Evolutionary conservation across 306 rosid species (phyloP).

Genomic region (Glycine latifolia): DNA sequence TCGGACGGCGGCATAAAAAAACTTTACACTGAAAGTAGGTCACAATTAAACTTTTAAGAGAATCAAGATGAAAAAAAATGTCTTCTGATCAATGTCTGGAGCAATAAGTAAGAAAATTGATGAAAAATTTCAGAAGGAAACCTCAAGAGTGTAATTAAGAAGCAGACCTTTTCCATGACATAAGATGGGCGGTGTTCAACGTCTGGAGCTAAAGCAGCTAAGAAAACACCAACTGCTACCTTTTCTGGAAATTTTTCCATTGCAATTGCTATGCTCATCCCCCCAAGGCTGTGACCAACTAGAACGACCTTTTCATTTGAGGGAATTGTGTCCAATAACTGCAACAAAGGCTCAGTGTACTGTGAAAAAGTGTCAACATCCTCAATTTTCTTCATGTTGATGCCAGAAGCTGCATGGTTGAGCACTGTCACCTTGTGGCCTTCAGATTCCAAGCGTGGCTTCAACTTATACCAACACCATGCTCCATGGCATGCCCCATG

Average conservation of each 20-base stretch:
- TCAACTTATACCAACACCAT: slow-evolving; percentile 84
- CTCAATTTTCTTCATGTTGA: too few relatives aligned
- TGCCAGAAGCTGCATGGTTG: slow-evolving; percentile 57
- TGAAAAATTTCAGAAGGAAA: background rate
- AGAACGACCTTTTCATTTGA: slow-evolving; percentile 62
- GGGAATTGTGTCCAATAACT: slow-evolving; percentile 51
- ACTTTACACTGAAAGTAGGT: too few relatives aligned
- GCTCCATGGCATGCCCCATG: slow-evolving; percentile 85
- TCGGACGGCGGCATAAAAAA: too few relatives aligned
- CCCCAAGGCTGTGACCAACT: slow-evolving; percentile 83
- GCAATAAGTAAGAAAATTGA: background rate
- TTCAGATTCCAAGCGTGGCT: slow-evolving; percentile 59
- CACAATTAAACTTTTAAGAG: too few relatives aligned
- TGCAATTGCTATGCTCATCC: slow-evolving; percentile 67
- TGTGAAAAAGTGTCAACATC: too few relatives aligned
- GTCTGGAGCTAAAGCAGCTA: too few relatives aligned
- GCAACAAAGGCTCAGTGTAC: background rate
- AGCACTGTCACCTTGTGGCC: slow-evolving; percentile 68
- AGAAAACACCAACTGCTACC: too few relatives aligned
- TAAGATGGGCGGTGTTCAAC: background rate
- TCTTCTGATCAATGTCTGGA: too few relatives aligned
- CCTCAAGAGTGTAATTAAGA: background rate
- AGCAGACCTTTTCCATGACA: slow-evolving; percentile 58
- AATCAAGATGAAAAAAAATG: too few relatives aligned
- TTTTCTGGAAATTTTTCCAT: slow-evolving; percentile 59